Base-by-base conservation (phyloP, 306 rosid species). In the Trichosanthes truncata region DNA sequence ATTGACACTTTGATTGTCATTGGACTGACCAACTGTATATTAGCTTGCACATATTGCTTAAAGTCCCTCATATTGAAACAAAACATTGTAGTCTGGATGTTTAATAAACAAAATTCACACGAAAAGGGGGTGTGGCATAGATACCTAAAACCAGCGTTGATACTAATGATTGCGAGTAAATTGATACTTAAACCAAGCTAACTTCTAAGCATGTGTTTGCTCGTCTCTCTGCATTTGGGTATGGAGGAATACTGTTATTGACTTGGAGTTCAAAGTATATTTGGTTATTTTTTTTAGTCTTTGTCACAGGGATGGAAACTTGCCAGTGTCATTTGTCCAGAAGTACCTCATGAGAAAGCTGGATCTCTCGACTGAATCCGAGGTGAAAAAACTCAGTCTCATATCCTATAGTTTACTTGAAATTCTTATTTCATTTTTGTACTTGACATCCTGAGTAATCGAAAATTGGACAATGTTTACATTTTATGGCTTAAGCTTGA, bases 261-360 rank as follows among this genome's bases (percentile, higher is more conserved):
- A 73, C 15, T 73, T 26, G 55, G 78, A 73, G 38, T 33, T 36
- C n/a, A 23, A 77, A 55, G 25, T 82, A 71, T 81, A 62, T 78
- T 61, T 77, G 46, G 79, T 48, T 38, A 74, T 66, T 43, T 35
- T 21, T 77, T 51, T 74, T 53, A 63, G 35, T 80, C 79, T 82
- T 82, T 73, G 76, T 79, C 67, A 61, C 88, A 91, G 98, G 86
- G 86, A 93, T 81, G 90, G 93, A 75, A 88, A 71, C 77, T 68
- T 90, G 71, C 87, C 93, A 0, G 91, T 90, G 48, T 91, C 89
- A 6, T 86, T 83, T 76, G 78, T 90, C 80, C 91, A 90, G 76
- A 87, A 89, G 81, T 90, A 93, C 80, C 74, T 93, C 10, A 83
- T 78, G 89, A 86, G 72, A 86, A 93, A 93, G 83, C 88, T 91